Percentiles rank a stretch among this genome's conserved stretches.
Conservation (phyloP, 202 grass and related monocot species). For the Saccharum hybrid region DNA sequence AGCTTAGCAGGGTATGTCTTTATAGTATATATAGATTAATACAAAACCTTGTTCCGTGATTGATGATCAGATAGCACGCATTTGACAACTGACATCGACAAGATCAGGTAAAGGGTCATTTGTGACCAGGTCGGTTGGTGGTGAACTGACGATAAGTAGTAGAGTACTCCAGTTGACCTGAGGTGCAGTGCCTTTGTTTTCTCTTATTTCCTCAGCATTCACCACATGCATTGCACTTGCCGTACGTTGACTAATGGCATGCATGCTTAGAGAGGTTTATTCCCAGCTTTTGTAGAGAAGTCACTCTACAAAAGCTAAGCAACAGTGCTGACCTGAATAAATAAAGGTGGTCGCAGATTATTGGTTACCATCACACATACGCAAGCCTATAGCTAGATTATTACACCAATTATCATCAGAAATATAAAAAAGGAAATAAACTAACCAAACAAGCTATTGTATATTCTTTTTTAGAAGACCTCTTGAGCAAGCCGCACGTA, state of each 20-base stretch:
- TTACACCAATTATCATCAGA: too few relatives aligned
- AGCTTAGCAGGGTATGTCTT: too few relatives aligned
- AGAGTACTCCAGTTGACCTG: conserved; percentile 17
- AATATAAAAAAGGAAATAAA: too few relatives aligned
- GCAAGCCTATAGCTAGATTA: conserved; percentile 1
- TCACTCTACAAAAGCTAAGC: conserved; percentile 35
- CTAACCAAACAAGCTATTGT: background rate
- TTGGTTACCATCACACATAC: conserved; percentile 40
- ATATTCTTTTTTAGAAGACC: background rate
- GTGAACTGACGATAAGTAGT: background rate
- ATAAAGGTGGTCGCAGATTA: conserved; percentile 36
- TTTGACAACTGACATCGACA: conserved; percentile 34
- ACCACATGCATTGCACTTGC: conserved; percentile 44
- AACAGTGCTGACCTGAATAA: conserved; percentile 40
- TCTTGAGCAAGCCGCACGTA: background rate
- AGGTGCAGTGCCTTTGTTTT: background rate
- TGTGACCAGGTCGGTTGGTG: background rate
- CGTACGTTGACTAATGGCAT: conserved; percentile 19
- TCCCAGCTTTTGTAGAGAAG: background rate
- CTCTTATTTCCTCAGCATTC: conserved; percentile 35
- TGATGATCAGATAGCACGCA: conserved; percentile 35
- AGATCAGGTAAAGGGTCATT: conserved; percentile 14
- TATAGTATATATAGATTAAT: background rate
- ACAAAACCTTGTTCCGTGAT: background rate
- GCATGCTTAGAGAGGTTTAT: background rate